phyloP scores from a whole-genome alignment of 768 basidiomycete species.

The Hygrophoropsis aurantiaca region DNA sequence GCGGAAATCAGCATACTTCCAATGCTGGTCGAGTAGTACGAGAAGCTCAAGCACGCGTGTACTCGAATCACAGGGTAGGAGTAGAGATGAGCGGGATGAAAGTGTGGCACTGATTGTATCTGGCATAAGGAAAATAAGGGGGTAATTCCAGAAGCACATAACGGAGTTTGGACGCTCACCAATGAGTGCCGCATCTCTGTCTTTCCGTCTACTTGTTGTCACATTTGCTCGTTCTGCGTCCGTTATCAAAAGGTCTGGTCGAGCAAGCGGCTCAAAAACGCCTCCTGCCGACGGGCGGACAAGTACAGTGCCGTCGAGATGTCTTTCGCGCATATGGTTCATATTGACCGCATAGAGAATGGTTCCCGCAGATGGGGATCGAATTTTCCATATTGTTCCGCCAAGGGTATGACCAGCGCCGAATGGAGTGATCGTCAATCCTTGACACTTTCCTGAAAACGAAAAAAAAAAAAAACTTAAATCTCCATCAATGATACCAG shows the following conservation, averaged over 20 bases:
- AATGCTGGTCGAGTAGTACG: constrained; percentile 94
- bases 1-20: constrained; percentile 83
- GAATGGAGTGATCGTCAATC: constrained; percentile 92
- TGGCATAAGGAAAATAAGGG: constrained; percentile 30
- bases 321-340: constrained; percentile 95
- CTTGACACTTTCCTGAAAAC: constrained; percentile 79
- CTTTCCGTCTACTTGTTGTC: constrained; percentile 84
- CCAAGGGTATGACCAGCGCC: constrained; percentile 94
- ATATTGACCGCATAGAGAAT: constrained; percentile 93
- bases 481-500: too few relatives aligned
- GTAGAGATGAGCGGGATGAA: constrained; percentile 73
- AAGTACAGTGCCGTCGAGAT: constrained; percentile 91
- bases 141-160: neutral
- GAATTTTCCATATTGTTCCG: constrained; percentile 97
- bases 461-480: too few relatives aligned
- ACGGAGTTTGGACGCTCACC: constrained; percentile 44
- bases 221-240: constrained; percentile 84
- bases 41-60: constrained; percentile 96
- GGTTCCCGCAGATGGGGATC: constrained; percentile 96
- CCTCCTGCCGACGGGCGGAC: constrained; percentile 72
- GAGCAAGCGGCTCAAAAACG: constrained; percentile 80
- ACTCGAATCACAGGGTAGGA: constrained; percentile 91
- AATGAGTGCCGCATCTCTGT: constrained; percentile 85
- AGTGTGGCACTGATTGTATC: constrained; percentile 90
- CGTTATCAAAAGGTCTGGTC: constrained; percentile 92